Base-by-base conservation (phyloP, 1,139 yeast genomes). In the Zygoascus sp. region DNA sequence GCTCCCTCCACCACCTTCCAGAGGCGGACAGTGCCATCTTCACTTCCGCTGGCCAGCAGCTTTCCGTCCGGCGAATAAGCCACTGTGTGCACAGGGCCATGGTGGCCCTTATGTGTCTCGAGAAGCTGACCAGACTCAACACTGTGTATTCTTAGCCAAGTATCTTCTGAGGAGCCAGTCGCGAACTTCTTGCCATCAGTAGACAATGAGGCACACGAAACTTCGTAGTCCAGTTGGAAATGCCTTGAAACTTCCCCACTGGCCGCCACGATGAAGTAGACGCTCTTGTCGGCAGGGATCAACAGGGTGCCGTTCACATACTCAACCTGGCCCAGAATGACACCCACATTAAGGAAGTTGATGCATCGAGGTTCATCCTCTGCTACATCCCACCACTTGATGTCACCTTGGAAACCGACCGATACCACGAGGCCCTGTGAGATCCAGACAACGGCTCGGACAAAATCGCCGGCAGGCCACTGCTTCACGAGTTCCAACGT, bases 1-100 rank as follows among this genome's bases (percentile, higher is more conserved):
- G 65, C 59, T 2, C 63, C 68, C 5, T 51, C 44, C 3, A 48
- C 52, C 19, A 58, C 55, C 46, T 66, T 66, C 90, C 89, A 83
- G 32, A 83, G 67, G 44, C 88, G 67, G 15, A 82, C 81, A 2
- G 82, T 66, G 9, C 88, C 88, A 58, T 83, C 89, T 49, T 78
- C 81, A 2, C 85, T 76, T 39, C 88, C 89, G 0, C 87, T 77
- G 0, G 84, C 88, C 52, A 75, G 59, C 15, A 66, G 40, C 20
- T 57, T 52, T 1, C 68, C 68, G 44, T 66, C 69, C 2, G 70
- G 70, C 8, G 69, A 64, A 46, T 58, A 66, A 23, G 61, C 51
- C 2, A 65, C 58, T 2, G 67, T 58, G 49, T 66, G 70, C 9
- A 67, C 68, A 0, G 71, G 70, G 1, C 71, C 71, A 49, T 66